Percentiles rank a stretch among this genome's conserved stretches.
Evolutionary conservation across 1,284 basidiomycete species (phyloP).

Genomic region (Ustilago bromivora): DNA sequence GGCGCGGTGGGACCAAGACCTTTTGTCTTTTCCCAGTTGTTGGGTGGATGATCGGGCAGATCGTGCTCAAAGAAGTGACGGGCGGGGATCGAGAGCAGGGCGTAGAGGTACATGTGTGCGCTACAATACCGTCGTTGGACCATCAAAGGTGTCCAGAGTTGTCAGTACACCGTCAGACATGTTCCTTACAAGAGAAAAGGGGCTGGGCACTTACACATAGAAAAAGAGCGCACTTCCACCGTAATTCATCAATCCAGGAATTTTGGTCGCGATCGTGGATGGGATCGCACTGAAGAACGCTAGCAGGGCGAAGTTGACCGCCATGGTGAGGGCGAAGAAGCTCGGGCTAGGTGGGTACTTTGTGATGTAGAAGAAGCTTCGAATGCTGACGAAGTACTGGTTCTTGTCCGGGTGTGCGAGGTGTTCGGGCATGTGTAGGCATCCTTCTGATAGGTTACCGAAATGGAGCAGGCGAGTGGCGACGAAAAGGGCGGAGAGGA

Average conservation of each 20-base stretch:
- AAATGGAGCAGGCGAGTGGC: conserved; percentile 51
- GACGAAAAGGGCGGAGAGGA: conserved; percentile 49
- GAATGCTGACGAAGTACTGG: conserved; percentile 47
- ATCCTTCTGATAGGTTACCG: conserved; percentile 56
- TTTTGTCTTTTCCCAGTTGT: conserved; percentile 20
- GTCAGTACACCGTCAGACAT: not conserved
- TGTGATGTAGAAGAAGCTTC: conserved; percentile 58
- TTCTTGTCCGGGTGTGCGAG: conserved; percentile 22
- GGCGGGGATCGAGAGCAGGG: conserved; percentile 31
- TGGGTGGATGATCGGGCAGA: conserved; percentile 34
- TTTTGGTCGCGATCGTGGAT: not conserved
- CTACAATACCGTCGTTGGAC: not conserved
- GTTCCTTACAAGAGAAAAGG: not conserved
- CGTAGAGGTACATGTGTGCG: conserved; percentile 40
- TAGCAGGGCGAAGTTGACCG: conserved; percentile 50
- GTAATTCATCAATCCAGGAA: conserved; percentile 42
- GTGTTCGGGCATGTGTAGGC: conserved; percentile 45
- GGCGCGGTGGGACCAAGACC: conserved; percentile 28
- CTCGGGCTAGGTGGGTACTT: conserved; percentile 59
- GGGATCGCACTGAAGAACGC: conserved; percentile 49
- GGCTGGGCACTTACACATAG: conserved; percentile 39
- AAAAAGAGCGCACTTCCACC: conserved; percentile 59
- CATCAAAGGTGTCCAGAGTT: not conserved
- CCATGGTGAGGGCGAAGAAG: conserved; percentile 50
- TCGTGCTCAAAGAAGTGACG: conserved; percentile 37